Evolutionary conservation across 1,284 basidiomycete species (phyloP).

Genomic region (Uromyces viciae-fabae): DNA sequence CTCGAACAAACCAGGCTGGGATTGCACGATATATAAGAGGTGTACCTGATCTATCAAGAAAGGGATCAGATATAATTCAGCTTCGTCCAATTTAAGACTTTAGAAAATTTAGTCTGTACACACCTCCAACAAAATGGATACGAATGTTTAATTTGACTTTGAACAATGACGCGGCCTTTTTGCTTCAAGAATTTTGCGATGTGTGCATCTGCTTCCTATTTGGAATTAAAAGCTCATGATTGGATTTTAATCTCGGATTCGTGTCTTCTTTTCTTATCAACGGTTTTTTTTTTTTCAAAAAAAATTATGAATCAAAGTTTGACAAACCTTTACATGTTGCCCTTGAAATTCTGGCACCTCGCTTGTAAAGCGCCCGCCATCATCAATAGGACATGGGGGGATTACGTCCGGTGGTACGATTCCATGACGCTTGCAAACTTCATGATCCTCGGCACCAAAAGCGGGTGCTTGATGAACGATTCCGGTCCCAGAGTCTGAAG

Average conservation of each 20-base stretch:
- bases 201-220: conserved; percentile 80
- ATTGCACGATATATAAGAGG: conserved; percentile 95
- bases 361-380: conserved; percentile 77
- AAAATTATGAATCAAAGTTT: not conserved
- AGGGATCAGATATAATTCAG: not conserved
- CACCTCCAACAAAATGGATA: conserved; percentile 98
- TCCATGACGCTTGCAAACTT: conserved; percentile 78
- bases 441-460: conserved; percentile 98
- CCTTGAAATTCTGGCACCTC: conserved; percentile 88
- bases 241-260: not conserved
- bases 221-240: conserved; percentile 13
- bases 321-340: conserved; percentile 75
- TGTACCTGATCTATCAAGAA: conserved; percentile 70
- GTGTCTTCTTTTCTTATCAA: not conserved
- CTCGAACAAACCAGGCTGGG: conserved; percentile 92
- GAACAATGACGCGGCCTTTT: conserved; percentile 80
- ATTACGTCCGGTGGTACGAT: conserved; percentile 79
- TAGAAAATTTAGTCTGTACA: conserved; percentile 45
- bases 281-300: not conserved
- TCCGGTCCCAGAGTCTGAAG: conserved; percentile 87
- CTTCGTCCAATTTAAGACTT: not conserved
- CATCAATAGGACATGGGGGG: conserved; percentile 94
- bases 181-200: conserved; percentile 89
- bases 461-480: conserved; percentile 98
- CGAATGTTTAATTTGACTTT: conserved; percentile 79